These are phyloP conservation scores for Phanerochaete carnosa DNA, from an alignment of 768 basidiomycete species.

Conservation along the genomic window DNA sequence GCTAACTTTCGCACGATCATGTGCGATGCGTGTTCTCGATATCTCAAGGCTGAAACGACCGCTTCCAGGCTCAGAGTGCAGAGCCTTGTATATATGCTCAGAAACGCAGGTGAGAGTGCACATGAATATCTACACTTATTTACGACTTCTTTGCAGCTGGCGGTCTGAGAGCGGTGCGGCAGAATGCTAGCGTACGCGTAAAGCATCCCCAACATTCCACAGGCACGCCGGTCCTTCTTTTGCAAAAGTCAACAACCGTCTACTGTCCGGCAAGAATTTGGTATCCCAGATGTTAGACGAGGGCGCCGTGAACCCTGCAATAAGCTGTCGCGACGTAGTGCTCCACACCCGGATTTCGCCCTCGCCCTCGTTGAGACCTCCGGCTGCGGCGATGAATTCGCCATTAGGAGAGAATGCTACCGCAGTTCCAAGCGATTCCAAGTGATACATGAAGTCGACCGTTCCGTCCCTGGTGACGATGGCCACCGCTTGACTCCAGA, in stretches of 20 bases:
- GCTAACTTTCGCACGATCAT: no score
- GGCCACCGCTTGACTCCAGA: constrained; percentile 26
- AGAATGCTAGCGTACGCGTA: neutral
- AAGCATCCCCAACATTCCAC: constrained; percentile 11
- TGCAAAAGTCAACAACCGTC: constrained; percentile 38
- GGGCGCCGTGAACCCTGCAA: constrained; percentile 17
- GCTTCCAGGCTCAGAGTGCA: no score
- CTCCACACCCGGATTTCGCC: constrained; percentile 16
- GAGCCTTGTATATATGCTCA: no score
- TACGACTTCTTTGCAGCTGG: no score
- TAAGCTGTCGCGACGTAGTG: constrained; percentile 3
- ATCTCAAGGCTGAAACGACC: no score
- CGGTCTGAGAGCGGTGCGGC: no score
- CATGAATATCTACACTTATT: no score
- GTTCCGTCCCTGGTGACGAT: constrained; percentile 14
- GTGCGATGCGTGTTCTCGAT: no score
- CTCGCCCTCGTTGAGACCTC: constrained; percentile 15
- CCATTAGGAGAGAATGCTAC: constrained; percentile 12
- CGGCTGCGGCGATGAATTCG: constrained; percentile 14
- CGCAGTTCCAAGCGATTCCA: neutral
- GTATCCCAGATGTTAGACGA: constrained; percentile 29
- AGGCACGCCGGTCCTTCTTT: constrained; percentile 29
- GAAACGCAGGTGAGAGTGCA: no score
- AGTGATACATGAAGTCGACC: constrained; percentile 3
- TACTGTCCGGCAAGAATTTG: constrained; percentile 39